These are phyloP conservation scores for Gastrodia elata DNA, from an alignment of 106 monocot species.

Conservation along the genomic window DNA sequence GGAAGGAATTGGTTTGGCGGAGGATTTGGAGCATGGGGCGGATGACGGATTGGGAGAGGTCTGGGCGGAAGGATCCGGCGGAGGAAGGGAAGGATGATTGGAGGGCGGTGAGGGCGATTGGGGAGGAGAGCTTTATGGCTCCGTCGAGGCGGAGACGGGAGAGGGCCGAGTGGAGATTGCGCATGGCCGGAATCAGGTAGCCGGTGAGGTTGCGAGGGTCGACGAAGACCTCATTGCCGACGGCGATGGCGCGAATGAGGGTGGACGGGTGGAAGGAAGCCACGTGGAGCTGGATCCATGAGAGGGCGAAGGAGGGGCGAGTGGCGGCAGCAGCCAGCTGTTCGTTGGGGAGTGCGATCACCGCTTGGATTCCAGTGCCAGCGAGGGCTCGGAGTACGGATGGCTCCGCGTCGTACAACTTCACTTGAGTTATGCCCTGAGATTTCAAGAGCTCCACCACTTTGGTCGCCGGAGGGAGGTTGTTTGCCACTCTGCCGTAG, in stretches of 20 bases:
- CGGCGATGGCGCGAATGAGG: constrained; percentile 50
- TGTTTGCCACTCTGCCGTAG: constrained; percentile 68
- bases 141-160: constrained; percentile 31
- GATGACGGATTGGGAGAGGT: constrained; percentile 52
- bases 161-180: constrained; percentile 56
- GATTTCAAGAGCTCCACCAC: constrained; percentile 62
- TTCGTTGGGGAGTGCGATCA: constrained; percentile 61
- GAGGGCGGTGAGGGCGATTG: constrained; percentile 75
- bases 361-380: constrained; percentile 31
- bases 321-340: constrained; percentile 25
- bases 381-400: constrained; percentile 43
- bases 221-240: constrained; percentile 80
- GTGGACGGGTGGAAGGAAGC: constrained; percentile 49
- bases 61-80: constrained; percentile 52
- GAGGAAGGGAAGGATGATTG: constrained; percentile 72
- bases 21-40: constrained; percentile 78
- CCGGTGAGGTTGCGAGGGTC: constrained; percentile 44
- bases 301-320: constrained; percentile 29
- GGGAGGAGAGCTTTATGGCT: constrained; percentile 60
- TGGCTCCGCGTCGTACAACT: constrained; percentile 57
- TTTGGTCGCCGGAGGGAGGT: constrained; percentile 37
- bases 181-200: constrained; percentile 66
- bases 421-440: constrained; percentile 34
- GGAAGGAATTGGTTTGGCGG: constrained; percentile 33
- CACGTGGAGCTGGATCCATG: constrained; percentile 50